These are phyloP conservation scores for Pythium guiyangense DNA, from an alignment of 352 stramenopile species.

Conservation along the genomic window DNA sequence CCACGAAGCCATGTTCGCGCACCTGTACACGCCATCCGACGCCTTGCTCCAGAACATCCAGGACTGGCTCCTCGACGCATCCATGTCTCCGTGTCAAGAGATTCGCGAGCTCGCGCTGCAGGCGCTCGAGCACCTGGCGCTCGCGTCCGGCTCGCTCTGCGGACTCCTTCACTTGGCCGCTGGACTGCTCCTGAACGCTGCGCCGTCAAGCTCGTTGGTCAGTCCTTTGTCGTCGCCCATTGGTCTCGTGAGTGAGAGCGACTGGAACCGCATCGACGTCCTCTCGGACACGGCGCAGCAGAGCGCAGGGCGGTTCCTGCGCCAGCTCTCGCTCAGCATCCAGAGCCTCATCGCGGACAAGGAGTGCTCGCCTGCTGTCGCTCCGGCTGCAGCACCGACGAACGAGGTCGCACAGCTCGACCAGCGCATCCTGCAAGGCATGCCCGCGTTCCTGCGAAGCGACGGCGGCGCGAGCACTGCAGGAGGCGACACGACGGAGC, in stretches of 20 bases:
- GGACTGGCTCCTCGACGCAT: constrained; percentile 60
- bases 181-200: constrained; percentile 55
- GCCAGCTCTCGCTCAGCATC: constrained; percentile 37
- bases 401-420: constrained; percentile 37
- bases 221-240: not conserved
- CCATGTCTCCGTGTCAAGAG: constrained; percentile 33
- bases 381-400: not conserved
- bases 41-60: constrained; percentile 59
- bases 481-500: not conserved
- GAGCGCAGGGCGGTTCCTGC: constrained; percentile 41
- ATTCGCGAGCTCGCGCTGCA: constrained; percentile 61
- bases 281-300: constrained; percentile 38
- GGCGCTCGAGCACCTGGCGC: constrained; percentile 51
- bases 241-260: constrained; percentile 25
- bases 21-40: constrained; percentile 43
- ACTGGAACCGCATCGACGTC: constrained; percentile 56
- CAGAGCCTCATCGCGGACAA: constrained; percentile 47
- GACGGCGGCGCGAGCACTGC: not conserved
- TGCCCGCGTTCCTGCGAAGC: constrained; percentile 31
- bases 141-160: constrained; percentile 79
- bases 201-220: not conserved
- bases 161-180: constrained; percentile 67
- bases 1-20: constrained; percentile 37
- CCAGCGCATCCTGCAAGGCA: constrained; percentile 50
- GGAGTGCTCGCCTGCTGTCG: constrained; percentile 14